Base-by-base conservation (phyloP, 1,284 basidiomycete species). In the Farysia itapuensis region DNA sequence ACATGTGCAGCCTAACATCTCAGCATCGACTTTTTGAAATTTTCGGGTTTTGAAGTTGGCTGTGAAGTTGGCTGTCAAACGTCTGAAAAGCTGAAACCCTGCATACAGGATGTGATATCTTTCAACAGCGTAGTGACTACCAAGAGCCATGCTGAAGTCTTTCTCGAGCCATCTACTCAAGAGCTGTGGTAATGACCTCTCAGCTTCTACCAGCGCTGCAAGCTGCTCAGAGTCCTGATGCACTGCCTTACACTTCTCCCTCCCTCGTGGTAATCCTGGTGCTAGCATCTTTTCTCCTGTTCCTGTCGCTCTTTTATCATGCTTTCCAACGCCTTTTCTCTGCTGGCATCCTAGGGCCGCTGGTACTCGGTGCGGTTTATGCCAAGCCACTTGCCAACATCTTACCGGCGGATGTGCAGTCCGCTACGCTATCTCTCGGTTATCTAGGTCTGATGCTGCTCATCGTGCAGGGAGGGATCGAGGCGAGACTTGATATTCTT, bases 391-490 rank as follows among this genome's bases (percentile, higher is more conserved):
- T 83, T 0, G 80, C 78, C 0, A 74, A 70, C 21, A 79, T 82
- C 40, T 67, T 83, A 0, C 75, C 77, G 0, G 9, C 44, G 0
- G 65, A 71, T 6, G 81, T 80, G 78, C 73, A 82, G 51, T 61
- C 77, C 8, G 77, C 81, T 0, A 78, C 82, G 40, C 77, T 80
- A 5, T 71, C 74, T 0, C 33, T 83, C 6, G 82, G 82, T 0
- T 83, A 83, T 58, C 48, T 83, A 1, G 83, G 82, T 1, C 71
- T 84, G 13, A 73, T 83, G n/a, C 69, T 82, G 5, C 77, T 84
- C 33, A 80, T 84, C 3, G 81, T 82, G 46, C 79, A 82, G 76
- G 82, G 82, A 78, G 39, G 51, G 70, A 44, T 42, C 12, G 52
- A 51, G 16, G 43, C 54, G 7, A 23, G 56, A 4, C 42, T 67